phyloP scores from a whole-genome alignment of 2,329 filamentous ascomycete species.

The Colletotrichum aenigma region DNA sequence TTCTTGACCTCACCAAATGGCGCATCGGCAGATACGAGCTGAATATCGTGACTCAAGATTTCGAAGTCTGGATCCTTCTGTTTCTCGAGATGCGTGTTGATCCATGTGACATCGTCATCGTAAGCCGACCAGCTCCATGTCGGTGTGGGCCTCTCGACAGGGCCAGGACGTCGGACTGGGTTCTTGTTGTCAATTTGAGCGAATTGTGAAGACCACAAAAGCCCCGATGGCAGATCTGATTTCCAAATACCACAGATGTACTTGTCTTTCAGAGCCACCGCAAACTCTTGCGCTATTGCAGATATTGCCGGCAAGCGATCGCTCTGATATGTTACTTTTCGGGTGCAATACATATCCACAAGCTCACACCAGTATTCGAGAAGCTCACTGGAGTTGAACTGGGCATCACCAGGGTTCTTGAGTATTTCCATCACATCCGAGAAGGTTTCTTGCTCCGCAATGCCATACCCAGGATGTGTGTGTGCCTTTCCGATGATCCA shows the following conservation, averaged over 20 bases:
- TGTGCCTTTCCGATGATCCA: neutral
- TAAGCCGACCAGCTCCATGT: neutral
- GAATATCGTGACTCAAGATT: neutral
- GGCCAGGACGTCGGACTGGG: neutral
- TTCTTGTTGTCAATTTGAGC: neutral
- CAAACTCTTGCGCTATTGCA: neutral
- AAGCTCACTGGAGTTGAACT: neutral
- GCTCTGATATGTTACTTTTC: neutral
- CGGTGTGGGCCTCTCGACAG: neutral
- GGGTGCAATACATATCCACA: neutral
- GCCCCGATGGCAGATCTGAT: neutral
- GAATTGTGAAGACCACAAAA: neutral
- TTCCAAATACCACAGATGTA: neutral
- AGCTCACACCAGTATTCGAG: neutral
- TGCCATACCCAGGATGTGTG: neutral
- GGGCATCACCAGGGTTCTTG: neutral
- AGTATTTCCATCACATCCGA: neutral
- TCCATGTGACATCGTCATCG: neutral
- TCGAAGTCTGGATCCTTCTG: neutral
- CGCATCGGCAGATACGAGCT: neutral
- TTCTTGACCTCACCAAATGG: neutral
- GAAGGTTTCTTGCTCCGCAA: neutral
- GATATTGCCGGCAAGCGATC: neutral
- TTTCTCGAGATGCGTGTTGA: neutral
- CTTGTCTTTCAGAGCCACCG: neutral